Evolutionary conservation across 202 grass and related monocot species (phyloP), one percentile per base, ranked within the genome.

Genomic region (Carex arenaria): DNA sequence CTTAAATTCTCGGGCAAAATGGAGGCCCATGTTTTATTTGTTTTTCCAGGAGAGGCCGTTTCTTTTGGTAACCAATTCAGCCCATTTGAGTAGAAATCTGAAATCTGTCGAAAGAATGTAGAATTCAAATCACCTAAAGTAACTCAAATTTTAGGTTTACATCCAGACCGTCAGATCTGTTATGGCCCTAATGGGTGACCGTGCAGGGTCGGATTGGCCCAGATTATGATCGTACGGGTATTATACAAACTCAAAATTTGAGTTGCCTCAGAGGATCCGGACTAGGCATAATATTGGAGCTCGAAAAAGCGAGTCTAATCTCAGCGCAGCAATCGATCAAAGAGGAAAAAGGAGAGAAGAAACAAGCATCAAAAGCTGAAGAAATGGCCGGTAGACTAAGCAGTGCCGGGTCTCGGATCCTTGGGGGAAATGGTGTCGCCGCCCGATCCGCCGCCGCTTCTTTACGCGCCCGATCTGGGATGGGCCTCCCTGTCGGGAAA

Each of bases 401-500:
- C 65, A 83, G 85, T 59, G 87, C 85, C 23, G 93, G 88, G 10
- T 90, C 91, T 64, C 97, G 84, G 68, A 87, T 99, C 88, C 70
- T 99, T 2, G 96, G 93, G 10, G 88, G 96, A 51, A 89, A 93
- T 13, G 91, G 94, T 82, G 86, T 86, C 3, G 89, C 82, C 7
- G 89, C 87, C 1, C 93, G 93, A 82, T 91, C 93, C n/a, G 88
- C 87, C 13, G 90, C 76, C 11, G 85, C 90, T 11, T 87, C 91
- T 63, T 86, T 99, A 68, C 97, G 86, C 13, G 71, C 88, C 73
- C 91, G 97, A 77, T 86, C 97, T 36, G 97, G 97, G 73, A 92
- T 99, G 97, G 97, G 93, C n/a, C 91, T 99, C 32, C 93, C 97
- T 51, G 88, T 90, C 38, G 97, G 93, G 62, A 86, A 88, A 61